Conservation (phyloP, 306 rosid genomes). For the Cucurbita moschata region DNA sequence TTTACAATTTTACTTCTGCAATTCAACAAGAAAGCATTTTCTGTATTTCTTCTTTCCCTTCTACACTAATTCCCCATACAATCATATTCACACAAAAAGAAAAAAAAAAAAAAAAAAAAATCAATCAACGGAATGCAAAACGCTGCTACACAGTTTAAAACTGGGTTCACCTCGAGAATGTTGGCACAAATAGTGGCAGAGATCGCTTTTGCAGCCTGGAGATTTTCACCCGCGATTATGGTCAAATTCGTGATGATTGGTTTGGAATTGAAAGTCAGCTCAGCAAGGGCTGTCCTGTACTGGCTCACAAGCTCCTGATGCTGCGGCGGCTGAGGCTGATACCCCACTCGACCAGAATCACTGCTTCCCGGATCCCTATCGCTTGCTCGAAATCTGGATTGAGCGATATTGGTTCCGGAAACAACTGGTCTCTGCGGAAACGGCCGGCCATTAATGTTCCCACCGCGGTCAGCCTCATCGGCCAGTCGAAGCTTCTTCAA, state of each 20-base stretch:
- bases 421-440: slow-evolving; percentile 43
- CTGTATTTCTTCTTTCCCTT: slow-evolving; percentile 4
- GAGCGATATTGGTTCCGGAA: slow-evolving; percentile 21
- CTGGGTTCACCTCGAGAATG: slow-evolving; percentile 87
- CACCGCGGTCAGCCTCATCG: slow-evolving; percentile 39
- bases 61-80: slow-evolving; percentile 23
- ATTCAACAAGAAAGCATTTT: background rate
- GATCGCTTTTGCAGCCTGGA: slow-evolving; percentile 47
- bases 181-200: slow-evolving; percentile 53
- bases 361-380: slow-evolving; percentile 40
- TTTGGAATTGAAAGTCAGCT: slow-evolving; percentile 82
- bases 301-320: slow-evolving; percentile 63
- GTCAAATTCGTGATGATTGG: slow-evolving; percentile 86
- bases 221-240: slow-evolving; percentile 73
- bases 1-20: slow-evolving; percentile 14
- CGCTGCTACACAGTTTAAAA: slow-evolving; percentile 33
- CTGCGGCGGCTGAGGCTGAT: slow-evolving; percentile 53
- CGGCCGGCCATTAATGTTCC: slow-evolving; percentile 28
- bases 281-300: slow-evolving; percentile 64
- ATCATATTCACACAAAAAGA: slow-evolving; percentile 14
- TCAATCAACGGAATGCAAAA: slow-evolving; percentile 24
- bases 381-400: slow-evolving; percentile 33
- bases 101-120: background rate
- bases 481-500: slow-evolving; percentile 65
- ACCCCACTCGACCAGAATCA: slow-evolving; percentile 45